These are phyloP conservation scores for Epichloe brachyelytri DNA, from an alignment of 2,329 filamentous ascomycete genomes.

Conservation along the genomic window DNA sequence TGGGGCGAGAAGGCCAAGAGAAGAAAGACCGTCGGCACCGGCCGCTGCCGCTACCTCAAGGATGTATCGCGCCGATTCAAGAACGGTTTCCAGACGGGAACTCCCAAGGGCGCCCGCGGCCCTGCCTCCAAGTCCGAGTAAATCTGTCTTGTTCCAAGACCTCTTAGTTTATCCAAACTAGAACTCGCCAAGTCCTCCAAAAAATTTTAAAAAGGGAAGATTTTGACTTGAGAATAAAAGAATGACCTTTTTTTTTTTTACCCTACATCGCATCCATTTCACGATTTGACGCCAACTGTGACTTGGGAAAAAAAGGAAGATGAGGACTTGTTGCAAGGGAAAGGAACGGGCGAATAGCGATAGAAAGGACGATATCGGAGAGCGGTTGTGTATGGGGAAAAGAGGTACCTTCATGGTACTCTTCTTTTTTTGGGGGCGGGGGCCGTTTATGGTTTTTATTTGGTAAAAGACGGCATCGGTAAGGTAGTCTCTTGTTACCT, in stretches of 20 bases:
- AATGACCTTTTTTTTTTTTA: neutral
- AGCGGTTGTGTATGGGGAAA: too few relatives aligned
- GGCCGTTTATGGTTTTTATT: neutral
- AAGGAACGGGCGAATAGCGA: too few relatives aligned
- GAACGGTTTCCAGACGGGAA: conserved; percentile 93
- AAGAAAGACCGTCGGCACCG: conserved; percentile 97
- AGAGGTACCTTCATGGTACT: too few relatives aligned
- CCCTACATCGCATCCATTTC: neutral
- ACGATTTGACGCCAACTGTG: conserved; percentile 4
- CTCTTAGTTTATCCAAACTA: neutral
- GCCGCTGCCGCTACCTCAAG: conserved; percentile 93
- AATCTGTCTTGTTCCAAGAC: neutral
- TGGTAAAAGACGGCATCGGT: neutral
- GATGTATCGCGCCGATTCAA: conserved; percentile 81
- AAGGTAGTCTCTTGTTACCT: neutral
- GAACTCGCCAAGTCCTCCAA: conserved; percentile 6
- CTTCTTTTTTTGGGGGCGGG: neutral
- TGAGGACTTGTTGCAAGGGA: too few relatives aligned
- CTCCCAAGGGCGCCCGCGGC: conserved; percentile 64
- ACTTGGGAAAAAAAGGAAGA: neutral
- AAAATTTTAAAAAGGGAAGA: conserved; percentile 2
- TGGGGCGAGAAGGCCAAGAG: conserved; percentile 99
- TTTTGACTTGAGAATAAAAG: neutral
- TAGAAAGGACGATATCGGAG: too few relatives aligned
- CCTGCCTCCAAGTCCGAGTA: conserved; percentile 12